Evolutionary conservation across 2,329 filamentous ascomycete species (phyloP).

Genomic region (Raffaelea deltoideospora): DNA sequence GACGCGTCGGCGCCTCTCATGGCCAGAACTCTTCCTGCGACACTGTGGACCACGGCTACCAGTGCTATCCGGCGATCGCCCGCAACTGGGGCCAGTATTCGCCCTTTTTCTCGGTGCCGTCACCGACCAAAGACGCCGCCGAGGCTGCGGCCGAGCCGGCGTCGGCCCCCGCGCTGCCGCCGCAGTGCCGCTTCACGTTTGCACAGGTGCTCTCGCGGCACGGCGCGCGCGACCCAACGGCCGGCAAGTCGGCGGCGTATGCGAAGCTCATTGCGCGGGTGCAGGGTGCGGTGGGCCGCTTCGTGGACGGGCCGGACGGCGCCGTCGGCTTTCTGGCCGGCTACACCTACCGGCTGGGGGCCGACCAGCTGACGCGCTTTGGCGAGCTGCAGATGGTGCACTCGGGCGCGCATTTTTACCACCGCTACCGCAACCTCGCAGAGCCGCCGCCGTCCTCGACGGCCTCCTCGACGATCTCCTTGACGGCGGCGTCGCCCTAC

Average conservation of each 20-base stretch:
- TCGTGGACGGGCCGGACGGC: conserved; percentile 39
- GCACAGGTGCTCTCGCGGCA: conserved; percentile 72
- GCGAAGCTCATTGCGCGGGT: conserved; percentile 49
- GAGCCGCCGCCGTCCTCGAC: conserved; percentile 14
- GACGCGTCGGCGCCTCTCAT: not conserved
- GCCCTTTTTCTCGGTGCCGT: conserved; percentile 64
- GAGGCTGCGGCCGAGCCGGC: not conserved
- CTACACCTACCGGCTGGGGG: conserved; percentile 51
- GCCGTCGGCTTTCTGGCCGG: conserved; percentile 55
- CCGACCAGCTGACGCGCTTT: conserved; percentile 41
- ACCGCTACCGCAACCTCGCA: conserved; percentile 52
- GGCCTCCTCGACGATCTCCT: not conserved
- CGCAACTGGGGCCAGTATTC: conserved; percentile 80
- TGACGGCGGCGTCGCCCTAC: not conserved
- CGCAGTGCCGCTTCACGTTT: conserved; percentile 61
- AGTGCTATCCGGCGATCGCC: conserved; percentile 44
- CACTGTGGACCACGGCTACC: conserved; percentile 39
- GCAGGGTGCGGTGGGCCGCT: conserved; percentile 27
- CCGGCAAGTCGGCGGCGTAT: conserved; percentile 50
- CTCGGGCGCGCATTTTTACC: conserved; percentile 62
- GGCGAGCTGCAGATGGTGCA: conserved; percentile 57
- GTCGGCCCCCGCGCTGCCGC: conserved; percentile 34
- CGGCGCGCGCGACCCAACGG: conserved; percentile 68
- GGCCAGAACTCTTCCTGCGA: conserved; percentile 26
- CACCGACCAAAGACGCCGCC: conserved; percentile 33